Conservation (phyloP, 2,329 filamentous ascomycete species). For the Tolypocladium capitatum region DNA sequence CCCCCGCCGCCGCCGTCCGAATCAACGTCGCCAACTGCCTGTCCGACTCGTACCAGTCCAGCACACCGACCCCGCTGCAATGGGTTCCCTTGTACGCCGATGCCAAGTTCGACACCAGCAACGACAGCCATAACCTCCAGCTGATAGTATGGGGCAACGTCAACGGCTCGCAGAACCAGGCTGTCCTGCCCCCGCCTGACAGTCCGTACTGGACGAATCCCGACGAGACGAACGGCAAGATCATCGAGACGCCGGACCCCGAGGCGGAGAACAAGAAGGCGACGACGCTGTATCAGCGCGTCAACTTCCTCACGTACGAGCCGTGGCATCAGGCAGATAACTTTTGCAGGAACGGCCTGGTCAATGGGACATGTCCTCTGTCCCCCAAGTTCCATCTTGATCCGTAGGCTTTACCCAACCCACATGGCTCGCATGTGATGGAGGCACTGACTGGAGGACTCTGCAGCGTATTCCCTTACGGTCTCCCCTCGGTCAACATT, state of each 20-base stretch:
- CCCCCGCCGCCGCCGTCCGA: slow-evolving; percentile 46
- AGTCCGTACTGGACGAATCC: slow-evolving; percentile 50
- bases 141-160: slow-evolving; percentile 88
- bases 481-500: slow-evolving; percentile 60
- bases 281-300: slow-evolving; percentile 59
- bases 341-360: slow-evolving; percentile 53
- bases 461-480: slow-evolving; percentile 22
- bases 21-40: slow-evolving; percentile 82
- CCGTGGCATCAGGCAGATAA: slow-evolving; percentile 42
- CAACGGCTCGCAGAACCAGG: slow-evolving; percentile 50
- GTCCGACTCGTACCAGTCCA: slow-evolving; percentile 41
- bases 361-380: slow-evolving; percentile 59
- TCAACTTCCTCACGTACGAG: slow-evolving; percentile 66
- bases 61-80: slow-evolving; percentile 52
- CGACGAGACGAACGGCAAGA: slow-evolving; percentile 59
- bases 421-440: not conserved
- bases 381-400: slow-evolving; percentile 50
- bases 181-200: slow-evolving; percentile 45
- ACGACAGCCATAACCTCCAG: slow-evolving; percentile 50
- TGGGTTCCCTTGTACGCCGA: slow-evolving; percentile 66
- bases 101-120: slow-evolving; percentile 54
- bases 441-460: slow-evolving; percentile 1
- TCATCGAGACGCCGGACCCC: slow-evolving; percentile 46
- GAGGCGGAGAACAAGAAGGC: slow-evolving; percentile 35
- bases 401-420: not conserved